Base-by-base conservation (phyloP, 2,329 filamentous ascomycete species). In the Ascochyta viciae-villosae region DNA sequence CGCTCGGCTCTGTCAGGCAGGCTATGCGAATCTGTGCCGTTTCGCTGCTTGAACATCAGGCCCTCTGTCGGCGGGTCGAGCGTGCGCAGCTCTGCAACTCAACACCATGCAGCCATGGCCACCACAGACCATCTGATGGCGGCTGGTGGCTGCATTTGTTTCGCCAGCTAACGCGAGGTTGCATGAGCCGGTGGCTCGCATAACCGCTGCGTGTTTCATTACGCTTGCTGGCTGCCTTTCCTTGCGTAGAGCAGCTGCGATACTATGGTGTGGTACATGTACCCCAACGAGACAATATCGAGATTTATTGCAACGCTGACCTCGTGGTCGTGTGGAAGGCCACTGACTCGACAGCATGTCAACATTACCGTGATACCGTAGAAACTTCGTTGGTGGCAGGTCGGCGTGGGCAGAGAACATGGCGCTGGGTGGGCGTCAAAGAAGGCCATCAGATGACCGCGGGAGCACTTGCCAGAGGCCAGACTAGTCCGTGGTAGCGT, bases 91-190 rank as follows among this genome's bases (percentile, higher is more conserved):
- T 46, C 41, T 55, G 35, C 47, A 44, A 56, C 66, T 71, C 67
- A 71, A 71, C 68, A 72, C 68, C 68, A 70, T 59, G 57, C 66
- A 53, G 58, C 56, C 49, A 65, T 68, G 51, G 65, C 65, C 67
- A 69, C 66, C 58, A 60, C 54, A 16, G 41, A 54, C 53, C 53
- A 53, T 24, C 22, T 49, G 41, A 51, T 55, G 55, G 61, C 65
- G 61, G 62, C 60, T 62, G 58, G 61, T 58, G 42, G 39, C 44
- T 44, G 58, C 52, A 49, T 60, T 53, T 62, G 58, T 60, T 64
- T 64, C 61, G 63, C 51, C 56, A 54, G 55, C 31, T 49, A 57
- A 44, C 37, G 42, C 58, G 49, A 58, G 60, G 50, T 55, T 50
- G 63, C 64, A 68, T 63, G 41, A 56, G 54, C 56, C 49, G 54